A percentile compares a stretch with the other conserved stretches of the same genome.
These are phyloP conservation scores for Tolypocladium amazonense DNA, from an alignment of 2,329 filamentous ascomycete species.

Conservation along the genomic window DNA sequence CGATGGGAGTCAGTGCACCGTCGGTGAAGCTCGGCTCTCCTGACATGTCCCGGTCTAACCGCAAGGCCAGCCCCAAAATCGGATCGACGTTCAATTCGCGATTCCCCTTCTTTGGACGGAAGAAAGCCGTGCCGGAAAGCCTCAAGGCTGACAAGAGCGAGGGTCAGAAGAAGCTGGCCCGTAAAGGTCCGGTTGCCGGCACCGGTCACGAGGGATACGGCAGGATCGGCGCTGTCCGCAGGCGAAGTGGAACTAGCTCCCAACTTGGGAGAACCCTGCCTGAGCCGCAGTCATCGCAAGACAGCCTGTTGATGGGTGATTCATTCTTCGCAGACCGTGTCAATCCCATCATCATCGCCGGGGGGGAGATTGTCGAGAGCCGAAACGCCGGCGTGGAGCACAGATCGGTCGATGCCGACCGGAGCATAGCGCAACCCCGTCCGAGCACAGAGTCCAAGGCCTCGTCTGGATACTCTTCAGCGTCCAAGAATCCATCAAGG, in stretches of 20 bases:
- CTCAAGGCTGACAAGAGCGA: slow-evolving; percentile 40
- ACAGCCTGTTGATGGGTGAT: slow-evolving; percentile 40
- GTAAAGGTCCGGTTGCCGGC: slow-evolving; percentile 80
- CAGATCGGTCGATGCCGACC: slow-evolving; percentile 37
- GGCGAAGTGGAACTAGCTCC: slow-evolving; percentile 51
- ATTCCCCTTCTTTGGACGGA: slow-evolving; percentile 70
- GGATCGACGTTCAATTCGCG: slow-evolving; percentile 48
- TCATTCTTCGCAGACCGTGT: slow-evolving; percentile 51
- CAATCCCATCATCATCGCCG: slow-evolving; percentile 56
- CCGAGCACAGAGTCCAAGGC: slow-evolving; percentile 31
- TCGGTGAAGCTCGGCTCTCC: slow-evolving; percentile 9
- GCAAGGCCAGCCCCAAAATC: slow-evolving; percentile 42
- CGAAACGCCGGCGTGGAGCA: slow-evolving; percentile 42
- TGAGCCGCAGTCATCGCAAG: slow-evolving; percentile 36
- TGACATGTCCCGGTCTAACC: slow-evolving; percentile 14
- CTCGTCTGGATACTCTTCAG: slow-evolving; percentile 28
- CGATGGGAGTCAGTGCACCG: slow-evolving; percentile 6
- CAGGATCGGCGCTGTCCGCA: slow-evolving; percentile 47
- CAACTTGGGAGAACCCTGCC: slow-evolving; percentile 33
- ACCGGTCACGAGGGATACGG: slow-evolving; percentile 88
- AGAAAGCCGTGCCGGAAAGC: slow-evolving; percentile 50
- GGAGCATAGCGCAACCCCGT: slow-evolving; percentile 29
- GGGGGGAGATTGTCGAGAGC: slow-evolving; percentile 52
- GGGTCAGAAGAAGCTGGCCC: slow-evolving; percentile 19
- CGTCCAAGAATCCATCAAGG: slow-evolving; percentile 28